Percentiles rank a stretch among this genome's conserved stretches.
phyloP scores from a whole-genome alignment of 306 rosid species.

The Canavalia gladiata region DNA sequence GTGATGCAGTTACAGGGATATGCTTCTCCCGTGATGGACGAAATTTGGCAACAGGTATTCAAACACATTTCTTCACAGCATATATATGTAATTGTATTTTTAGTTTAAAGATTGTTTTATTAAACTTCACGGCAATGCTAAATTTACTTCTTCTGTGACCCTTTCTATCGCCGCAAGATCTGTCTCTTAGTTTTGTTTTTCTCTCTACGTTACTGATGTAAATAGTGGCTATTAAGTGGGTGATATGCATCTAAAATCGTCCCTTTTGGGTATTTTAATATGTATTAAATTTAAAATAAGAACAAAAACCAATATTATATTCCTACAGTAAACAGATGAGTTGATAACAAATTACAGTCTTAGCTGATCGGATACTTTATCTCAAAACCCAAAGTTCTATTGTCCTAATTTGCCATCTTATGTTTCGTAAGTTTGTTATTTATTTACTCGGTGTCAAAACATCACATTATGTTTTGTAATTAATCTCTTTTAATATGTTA shows the following conservation, averaged over 20 bases:
- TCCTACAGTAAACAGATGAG: too few relatives aligned
- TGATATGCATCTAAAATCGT: background rate
- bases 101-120: constrained; percentile 19
- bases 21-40: constrained; percentile 84
- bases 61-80: background rate
- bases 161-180: background rate
- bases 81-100: constrained; percentile 15
- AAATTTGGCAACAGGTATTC: constrained; percentile 82
- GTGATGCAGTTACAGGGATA: constrained; percentile 83
- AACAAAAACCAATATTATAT: too few relatives aligned
- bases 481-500: background rate
- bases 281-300: too few relatives aligned
- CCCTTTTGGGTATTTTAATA: too few relatives aligned
- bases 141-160: background rate
- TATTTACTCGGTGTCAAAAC: background rate
- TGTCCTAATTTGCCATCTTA: background rate
- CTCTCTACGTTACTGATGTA: background rate
- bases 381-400: background rate
- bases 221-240: background rate
- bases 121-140: constrained; percentile 22
- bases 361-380: background rate
- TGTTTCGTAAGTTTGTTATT: background rate
- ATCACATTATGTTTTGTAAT: background rate
- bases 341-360: background rate
- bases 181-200: background rate